Conservation (phyloP, 2,329 filamentous ascomycete genomes). For the Setomelanomma holmii region DNA sequence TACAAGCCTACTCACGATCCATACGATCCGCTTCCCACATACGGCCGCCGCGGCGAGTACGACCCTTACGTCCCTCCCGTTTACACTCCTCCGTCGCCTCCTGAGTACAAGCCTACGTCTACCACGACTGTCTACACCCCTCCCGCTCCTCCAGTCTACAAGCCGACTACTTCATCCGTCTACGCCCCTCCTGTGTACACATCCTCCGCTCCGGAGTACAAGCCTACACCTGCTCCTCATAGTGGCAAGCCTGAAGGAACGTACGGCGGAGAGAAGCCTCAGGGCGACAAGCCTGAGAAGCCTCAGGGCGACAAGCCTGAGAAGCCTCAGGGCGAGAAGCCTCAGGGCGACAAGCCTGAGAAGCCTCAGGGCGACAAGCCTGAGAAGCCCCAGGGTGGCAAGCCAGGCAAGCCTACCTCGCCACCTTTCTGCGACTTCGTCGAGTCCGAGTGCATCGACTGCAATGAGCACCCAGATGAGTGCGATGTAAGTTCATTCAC, state of each 20-base stretch:
- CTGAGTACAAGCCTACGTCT: not conserved
- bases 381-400: not conserved
- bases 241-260: not conserved
- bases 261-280: not conserved
- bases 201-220: not conserved
- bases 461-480: slow-evolving; percentile 1
- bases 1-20: not conserved
- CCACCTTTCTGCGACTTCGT: slow-evolving; percentile 5
- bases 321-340: not conserved
- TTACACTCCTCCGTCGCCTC: not conserved
- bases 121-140: not conserved
- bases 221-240: not conserved
- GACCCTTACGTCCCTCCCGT: not conserved
- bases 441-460: slow-evolving; percentile 5
- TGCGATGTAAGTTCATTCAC: slow-evolving; percentile 7
- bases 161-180: not conserved
- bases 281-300: not conserved
- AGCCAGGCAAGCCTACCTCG: not conserved
- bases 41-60: not conserved
- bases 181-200: not conserved
- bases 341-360: not conserved
- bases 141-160: not conserved
- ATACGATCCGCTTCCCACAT: not conserved
- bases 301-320: not conserved
- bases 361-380: not conserved